Evolutionary conservation across 148 eudicot genomes (phyloP), one percentile per base, ranked within the genome.

Genomic region (Dianthus caryophyllus): DNA sequence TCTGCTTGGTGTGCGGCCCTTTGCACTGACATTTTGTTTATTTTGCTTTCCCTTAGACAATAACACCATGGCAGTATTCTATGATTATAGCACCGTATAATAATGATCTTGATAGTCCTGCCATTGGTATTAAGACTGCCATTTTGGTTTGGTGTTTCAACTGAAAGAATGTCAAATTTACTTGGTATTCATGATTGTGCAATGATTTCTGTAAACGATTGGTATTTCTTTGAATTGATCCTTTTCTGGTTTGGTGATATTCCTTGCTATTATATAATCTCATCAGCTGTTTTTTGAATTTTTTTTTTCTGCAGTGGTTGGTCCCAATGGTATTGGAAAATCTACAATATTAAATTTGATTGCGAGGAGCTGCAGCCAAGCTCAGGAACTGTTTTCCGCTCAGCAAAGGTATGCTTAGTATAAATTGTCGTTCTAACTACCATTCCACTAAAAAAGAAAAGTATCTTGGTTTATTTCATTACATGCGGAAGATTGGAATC

Each of bases 391-490:
- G 96, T 94, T 67, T 94, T 90, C 80, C 89, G 99, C 25, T 94
- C 99, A 11, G 96, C 99, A 24, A 94, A 94, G 99, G 99, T 94
- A n/a, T n/a, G n/a, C n/a, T n/a, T n/a, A n/a, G n/a, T n/a, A n/a
- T n/a, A n/a, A n/a, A n/a, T n/a, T n/a, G n/a, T n/a, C n/a, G n/a
- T n/a, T n/a, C n/a, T n/a, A n/a, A n/a, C n/a, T n/a, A n/a, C n/a
- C n/a, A n/a, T n/a, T n/a, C n/a, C n/a, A 77, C 33, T 7, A 24
- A 1, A 9, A 56, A 27, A 56, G 64, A 43, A 41, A 52, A 27
- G 39, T 20, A 5, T 51, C 36, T 54, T 14, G 26, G 17, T 52
- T 58, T 43, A 20, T 48, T 8, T n/a, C 30, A 24, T 5, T 47
- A 22, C 59, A 4, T 29, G 36, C 22, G 27, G 27, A 56, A 56